Percentiles rank a stretch among this genome's conserved stretches.
Conservation (phyloP, 805 yeast species). For the Barnettozyma sucrosica region DNA sequence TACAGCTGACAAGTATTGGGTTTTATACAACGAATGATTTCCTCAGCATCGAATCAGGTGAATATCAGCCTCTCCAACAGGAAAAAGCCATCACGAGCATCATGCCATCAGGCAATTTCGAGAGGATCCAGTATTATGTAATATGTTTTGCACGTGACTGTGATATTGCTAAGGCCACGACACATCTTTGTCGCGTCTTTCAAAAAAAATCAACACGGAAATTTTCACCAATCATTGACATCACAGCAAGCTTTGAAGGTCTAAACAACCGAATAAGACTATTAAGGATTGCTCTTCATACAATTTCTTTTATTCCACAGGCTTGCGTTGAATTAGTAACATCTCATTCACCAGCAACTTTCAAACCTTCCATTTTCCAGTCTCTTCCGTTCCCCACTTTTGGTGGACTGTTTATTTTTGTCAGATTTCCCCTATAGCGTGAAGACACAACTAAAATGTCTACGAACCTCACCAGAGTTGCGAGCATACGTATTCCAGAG, state of each 20-base stretch:
- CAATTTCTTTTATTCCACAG: neutral
- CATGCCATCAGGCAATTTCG: neutral
- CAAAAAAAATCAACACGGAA: neutral
- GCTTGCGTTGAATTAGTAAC: neutral
- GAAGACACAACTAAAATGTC: neutral
- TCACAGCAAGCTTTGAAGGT: neutral
- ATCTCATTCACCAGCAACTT: neutral
- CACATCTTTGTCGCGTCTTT: neutral
- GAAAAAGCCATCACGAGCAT: too few relatives aligned
- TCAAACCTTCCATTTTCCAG: neutral
- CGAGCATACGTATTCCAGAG: conserved; percentile 8
- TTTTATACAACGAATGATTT: too few relatives aligned
- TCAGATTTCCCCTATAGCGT: neutral
- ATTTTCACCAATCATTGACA: neutral
- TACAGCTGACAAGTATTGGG: too few relatives aligned
- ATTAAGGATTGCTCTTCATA: neutral
- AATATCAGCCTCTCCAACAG: too few relatives aligned
- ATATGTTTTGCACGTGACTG: neutral
- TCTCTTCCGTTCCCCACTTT: too few relatives aligned
- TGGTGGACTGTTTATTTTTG: too few relatives aligned
- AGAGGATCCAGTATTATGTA: too few relatives aligned
- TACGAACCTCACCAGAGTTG: conserved; percentile 2
- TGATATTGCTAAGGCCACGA: neutral
- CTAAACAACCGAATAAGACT: neutral
- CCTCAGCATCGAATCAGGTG: too few relatives aligned